Percentiles rank a stretch among this genome's conserved stretches.
These are phyloP conservation scores for Inonotus hispidus DNA, from an alignment of 1,284 basidiomycete genomes.

Conservation along the genomic window DNA sequence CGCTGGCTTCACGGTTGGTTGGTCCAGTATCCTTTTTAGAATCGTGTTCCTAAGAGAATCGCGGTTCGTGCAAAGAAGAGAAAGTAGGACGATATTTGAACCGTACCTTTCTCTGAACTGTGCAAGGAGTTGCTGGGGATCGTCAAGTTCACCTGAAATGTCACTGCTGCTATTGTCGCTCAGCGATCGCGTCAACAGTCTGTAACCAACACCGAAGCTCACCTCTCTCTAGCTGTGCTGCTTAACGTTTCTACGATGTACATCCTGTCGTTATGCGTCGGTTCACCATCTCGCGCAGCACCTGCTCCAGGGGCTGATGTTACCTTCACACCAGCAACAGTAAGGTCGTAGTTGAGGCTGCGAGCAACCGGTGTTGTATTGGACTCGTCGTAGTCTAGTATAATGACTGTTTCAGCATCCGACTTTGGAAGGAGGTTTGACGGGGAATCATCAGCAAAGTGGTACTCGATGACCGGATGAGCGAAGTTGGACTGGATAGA, in stretches of 20 bases:
- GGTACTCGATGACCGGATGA: conserved; percentile 76
- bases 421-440: conserved; percentile 51
- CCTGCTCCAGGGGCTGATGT: conserved; percentile 68
- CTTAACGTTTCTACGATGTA: conserved; percentile 63
- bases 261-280: conserved; percentile 56
- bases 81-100: neutral
- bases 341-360: conserved; percentile 57
- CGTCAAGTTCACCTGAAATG: conserved; percentile 39
- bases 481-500: conserved; percentile 38
- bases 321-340: conserved; percentile 54
- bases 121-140: conserved; percentile 44
- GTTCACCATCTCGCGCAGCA: conserved; percentile 39
- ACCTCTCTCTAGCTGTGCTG: conserved; percentile 27
- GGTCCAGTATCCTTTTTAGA: conserved; percentile 8
- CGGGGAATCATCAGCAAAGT: conserved; percentile 72
- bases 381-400: conserved; percentile 58
- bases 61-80: neutral
- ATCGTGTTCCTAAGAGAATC: conserved; percentile 3
- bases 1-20: neutral
- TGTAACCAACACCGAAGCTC: neutral
- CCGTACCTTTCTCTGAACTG: conserved; percentile 62
- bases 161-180: conserved; percentile 24
- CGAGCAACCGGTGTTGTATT: conserved; percentile 37
- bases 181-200: conserved; percentile 5
- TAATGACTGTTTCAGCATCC: conserved; percentile 60